Evolutionary conservation across 148 eudicot genomes (phyloP).

Genomic region (Diospyros lotus): DNA sequence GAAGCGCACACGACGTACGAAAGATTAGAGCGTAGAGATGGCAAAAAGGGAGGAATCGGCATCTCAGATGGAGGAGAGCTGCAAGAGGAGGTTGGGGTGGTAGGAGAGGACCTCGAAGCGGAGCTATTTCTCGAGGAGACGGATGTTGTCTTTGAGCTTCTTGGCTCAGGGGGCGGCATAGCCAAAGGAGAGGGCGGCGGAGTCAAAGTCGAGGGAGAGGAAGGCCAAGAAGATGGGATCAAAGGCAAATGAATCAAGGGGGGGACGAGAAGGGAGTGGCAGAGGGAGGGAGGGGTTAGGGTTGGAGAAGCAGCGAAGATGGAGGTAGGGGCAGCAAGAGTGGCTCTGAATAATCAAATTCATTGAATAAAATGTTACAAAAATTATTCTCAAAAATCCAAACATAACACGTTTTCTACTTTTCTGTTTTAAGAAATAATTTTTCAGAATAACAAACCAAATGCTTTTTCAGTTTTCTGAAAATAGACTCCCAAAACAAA

Average conservation of each 20-base stretch:
- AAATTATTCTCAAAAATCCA: too few species aligned
- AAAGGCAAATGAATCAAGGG: conserved; percentile 45
- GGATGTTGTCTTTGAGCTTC: conserved; percentile 61
- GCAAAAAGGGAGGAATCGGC: conserved; percentile 52
- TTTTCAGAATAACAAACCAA: too few species aligned
- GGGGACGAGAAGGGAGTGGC: conserved; percentile 19
- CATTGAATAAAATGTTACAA: too few species aligned
- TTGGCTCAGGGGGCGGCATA: conserved; percentile 80
- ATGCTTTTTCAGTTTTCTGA: too few species aligned
- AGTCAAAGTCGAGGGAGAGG: conserved; percentile 61
- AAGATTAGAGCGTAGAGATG: conserved; percentile 49
- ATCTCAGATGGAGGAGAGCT: conserved; percentile 45
- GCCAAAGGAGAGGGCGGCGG: conserved; percentile 77
- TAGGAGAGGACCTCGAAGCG: conserved; percentile 65
- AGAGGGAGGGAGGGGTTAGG: conserved; percentile 23
- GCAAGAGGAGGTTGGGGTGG: conserved; percentile 53
- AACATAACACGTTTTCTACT: too few species aligned
- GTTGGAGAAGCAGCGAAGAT: background rate
- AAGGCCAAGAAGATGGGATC: conserved; percentile 70
- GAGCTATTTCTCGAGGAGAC: conserved; percentile 53
- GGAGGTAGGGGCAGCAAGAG: background rate
- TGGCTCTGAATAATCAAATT: background rate
- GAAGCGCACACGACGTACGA: conserved; percentile 40
- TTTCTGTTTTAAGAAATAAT: too few species aligned
- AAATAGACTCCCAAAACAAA: too few species aligned